Conservation (phyloP, 2,329 filamentous ascomycete genomes). For the Diaporthe sp. region DNA sequence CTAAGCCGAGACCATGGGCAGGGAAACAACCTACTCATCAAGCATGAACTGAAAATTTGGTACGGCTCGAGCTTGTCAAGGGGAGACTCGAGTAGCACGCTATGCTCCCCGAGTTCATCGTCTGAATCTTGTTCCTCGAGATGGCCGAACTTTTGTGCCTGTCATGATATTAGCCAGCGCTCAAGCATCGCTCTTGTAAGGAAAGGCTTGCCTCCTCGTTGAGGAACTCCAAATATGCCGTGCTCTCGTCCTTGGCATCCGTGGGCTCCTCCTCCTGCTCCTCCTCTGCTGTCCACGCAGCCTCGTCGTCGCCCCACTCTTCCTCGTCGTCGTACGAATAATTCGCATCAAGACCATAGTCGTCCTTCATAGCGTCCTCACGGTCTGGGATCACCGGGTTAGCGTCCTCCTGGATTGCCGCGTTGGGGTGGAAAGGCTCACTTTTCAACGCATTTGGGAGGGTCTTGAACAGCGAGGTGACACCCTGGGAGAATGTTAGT, state of each 20-base stretch:
- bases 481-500: constrained; percentile 64
- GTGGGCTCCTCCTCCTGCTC: constrained; percentile 74
- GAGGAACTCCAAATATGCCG: constrained; percentile 94
- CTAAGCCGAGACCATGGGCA: constrained; percentile 45
- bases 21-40: constrained; percentile 77
- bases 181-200: background rate
- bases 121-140: constrained; percentile 78
- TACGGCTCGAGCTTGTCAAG: constrained; percentile 97
- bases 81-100: constrained; percentile 91
- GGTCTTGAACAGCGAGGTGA: constrained; percentile 92
- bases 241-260: constrained; percentile 89
- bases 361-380: constrained; percentile 91
- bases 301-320: constrained; percentile 85
- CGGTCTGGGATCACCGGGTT: constrained; percentile 70
- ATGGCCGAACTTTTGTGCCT: constrained; percentile 87
- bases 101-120: constrained; percentile 93
- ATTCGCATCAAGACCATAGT: constrained; percentile 78
- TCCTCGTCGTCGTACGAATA: constrained; percentile 81
- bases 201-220: constrained; percentile 80
- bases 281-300: constrained; percentile 82
- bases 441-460: constrained; percentile 89
- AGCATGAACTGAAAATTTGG: constrained; percentile 83
- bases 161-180: constrained; percentile 44
- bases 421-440: constrained; percentile 56
- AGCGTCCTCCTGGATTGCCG: constrained; percentile 35